Base-by-base conservation (phyloP, 345 rosid genomes). In the Acer negundo region DNA sequence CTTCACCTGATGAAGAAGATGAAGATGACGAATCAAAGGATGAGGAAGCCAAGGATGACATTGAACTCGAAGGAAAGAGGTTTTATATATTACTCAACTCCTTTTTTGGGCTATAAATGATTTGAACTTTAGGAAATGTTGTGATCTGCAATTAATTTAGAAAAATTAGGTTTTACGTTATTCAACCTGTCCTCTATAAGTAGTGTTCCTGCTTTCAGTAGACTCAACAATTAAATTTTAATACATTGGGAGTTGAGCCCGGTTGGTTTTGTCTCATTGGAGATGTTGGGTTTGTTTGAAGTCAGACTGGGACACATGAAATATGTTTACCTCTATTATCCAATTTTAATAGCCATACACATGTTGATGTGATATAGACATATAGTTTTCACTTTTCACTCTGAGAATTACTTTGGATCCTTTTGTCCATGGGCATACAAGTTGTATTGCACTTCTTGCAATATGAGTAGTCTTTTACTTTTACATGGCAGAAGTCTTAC, bases 1-100 rank as follows among this genome's bases (percentile, higher is more conserved):
- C 94, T 0, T 80, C 88, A 0, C 78, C 83, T 0, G 83, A 56
- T 19, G 91, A 85, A 69, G 86, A 77, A 47, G 74, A 51, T 17
- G 88, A 83, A 17, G 77, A 26, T 19, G 80, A 72, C 2, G 61
- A 49, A 0, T 62, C 72, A 7, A n/a, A 61, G 31, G 17, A 3
- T 17, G 38, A 42, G 31, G 76, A 77, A 7, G 20, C 62, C 1
- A 76, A 59, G 10, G 80, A 79, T 2, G 87, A 81, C 26, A 35
- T 67, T 68, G 85, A 85, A 73, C 74, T 63, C n/a, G 82, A 84
- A 65, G 77, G 10, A 38, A 55, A 69, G 24, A 80, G 87, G 90
- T 86, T 65, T 22, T 67, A 9, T 46, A 62, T 70, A 76, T 23
- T 20, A 7, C 12, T 46, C 9, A 16, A 10, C 20, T 42, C 67